Evolutionary conservation across 306 rosid genomes (phyloP).

Genomic region (Delonix regia): DNA sequence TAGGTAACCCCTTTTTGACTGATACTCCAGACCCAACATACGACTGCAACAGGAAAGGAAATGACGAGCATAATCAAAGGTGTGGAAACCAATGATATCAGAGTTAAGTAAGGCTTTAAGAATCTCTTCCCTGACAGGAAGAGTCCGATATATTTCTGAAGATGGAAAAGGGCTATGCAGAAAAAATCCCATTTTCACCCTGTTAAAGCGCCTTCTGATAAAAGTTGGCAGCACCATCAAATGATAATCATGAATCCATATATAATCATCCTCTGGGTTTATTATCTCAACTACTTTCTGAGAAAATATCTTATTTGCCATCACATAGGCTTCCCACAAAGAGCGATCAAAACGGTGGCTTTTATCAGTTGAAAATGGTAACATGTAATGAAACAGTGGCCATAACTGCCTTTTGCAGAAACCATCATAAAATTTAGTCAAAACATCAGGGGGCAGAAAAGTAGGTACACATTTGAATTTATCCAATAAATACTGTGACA

Average conservation of each 20-base stretch:
- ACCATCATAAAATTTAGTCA: constrained; percentile 73
- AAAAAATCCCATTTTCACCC: constrained; percentile 82
- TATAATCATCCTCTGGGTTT: constrained; percentile 80
- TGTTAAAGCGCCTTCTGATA: constrained; percentile 72
- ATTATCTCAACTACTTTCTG: constrained; percentile 76
- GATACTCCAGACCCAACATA: constrained; percentile 87
- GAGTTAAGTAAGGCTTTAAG: constrained; percentile 80
- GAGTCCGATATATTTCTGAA: constrained; percentile 82
- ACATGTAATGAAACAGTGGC: constrained; percentile 84
- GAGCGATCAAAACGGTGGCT: constrained; percentile 68
- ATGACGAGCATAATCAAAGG: constrained; percentile 89
- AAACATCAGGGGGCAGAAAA: constrained; percentile 64
- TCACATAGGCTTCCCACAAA: constrained; percentile 81
- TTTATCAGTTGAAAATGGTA: constrained; percentile 74
- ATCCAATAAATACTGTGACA: constrained; percentile 65
- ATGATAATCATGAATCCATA: constrained; percentile 92
- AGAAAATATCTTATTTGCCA: constrained; percentile 72
- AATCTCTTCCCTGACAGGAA: constrained; percentile 84
- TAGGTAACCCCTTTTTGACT: constrained; percentile 81
- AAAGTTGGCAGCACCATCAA: constrained; percentile 84
- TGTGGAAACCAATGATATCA: constrained; percentile 85
- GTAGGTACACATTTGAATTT: constrained; percentile 76
- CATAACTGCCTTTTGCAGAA: constrained; percentile 81
- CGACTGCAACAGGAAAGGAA: constrained; percentile 88
- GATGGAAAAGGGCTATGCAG: constrained; percentile 92